These are phyloP conservation scores for Elsinoe necatrix DNA, from an alignment of 2,329 filamentous ascomycete genomes.

Conservation along the genomic window DNA sequence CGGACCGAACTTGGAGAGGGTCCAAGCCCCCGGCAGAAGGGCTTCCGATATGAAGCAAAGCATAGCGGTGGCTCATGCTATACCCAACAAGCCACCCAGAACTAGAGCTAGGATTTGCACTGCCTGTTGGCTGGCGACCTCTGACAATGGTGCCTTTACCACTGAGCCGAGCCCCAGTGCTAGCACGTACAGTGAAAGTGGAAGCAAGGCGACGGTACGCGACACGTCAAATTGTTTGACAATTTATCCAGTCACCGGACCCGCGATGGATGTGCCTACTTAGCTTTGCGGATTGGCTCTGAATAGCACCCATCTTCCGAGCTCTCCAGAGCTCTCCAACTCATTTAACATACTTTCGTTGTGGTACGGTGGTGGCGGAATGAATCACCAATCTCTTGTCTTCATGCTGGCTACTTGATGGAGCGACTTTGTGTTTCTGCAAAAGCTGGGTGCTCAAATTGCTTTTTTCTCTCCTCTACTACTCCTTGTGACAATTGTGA, in stretches of 20 bases:
- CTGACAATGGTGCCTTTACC: conserved; percentile 64
- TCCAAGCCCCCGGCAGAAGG: conserved; percentile 32
- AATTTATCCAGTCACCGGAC: conserved; percentile 29
- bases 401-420: too few species aligned
- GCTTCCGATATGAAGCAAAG: conserved; percentile 32
- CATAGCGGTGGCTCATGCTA: conserved; percentile 30
- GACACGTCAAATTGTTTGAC: conserved; percentile 47
- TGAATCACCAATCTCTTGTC: too few species aligned
- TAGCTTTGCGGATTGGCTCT: not conserved
- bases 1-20: conserved; percentile 28
- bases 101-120: conserved; percentile 62
- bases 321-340: not conserved
- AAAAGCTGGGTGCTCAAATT: too few species aligned
- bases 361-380: too few species aligned
- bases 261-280: conserved; percentile 11
- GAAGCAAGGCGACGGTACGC: conserved; percentile 49
- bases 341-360: not conserved
- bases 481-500: too few species aligned
- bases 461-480: too few species aligned
- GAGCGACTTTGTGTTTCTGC: too few species aligned
- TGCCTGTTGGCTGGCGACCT: conserved; percentile 58
- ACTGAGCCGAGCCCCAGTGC: conserved; percentile 61
- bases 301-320: not conserved
- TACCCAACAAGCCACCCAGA: conserved; percentile 48
- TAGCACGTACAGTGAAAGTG: conserved; percentile 52